These are phyloP conservation scores for Solanum verrucosum DNA, from an alignment of 257 asterid species.

Conservation along the genomic window DNA sequence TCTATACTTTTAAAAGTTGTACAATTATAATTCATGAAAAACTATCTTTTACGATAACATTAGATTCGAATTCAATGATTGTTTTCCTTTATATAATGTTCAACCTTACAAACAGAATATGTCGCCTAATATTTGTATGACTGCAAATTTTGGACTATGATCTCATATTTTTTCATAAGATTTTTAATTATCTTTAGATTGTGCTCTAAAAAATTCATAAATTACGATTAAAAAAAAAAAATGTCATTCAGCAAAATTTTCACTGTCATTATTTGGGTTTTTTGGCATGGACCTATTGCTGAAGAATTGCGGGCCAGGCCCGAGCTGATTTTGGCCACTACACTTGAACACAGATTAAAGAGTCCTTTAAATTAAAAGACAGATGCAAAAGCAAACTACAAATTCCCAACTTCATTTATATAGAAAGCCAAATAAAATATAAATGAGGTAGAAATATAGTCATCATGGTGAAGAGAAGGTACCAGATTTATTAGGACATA, in stretches of 20 bases:
- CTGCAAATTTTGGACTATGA: not conserved
- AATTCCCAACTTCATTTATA: not conserved
- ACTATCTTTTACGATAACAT: not conserved
- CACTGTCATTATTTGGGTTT: not conserved
- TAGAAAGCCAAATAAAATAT: not conserved
- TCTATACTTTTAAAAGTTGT: not conserved
- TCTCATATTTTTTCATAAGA: not conserved
- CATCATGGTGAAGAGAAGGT: not conserved
- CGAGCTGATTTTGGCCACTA: not conserved
- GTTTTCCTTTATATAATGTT: not conserved
- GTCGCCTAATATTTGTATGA: not conserved
- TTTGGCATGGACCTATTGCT: not conserved
- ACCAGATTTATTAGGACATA: not conserved
- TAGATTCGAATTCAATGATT: not conserved
- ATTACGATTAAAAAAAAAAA: not conserved
- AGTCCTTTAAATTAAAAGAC: not conserved
- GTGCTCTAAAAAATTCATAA: not conserved
- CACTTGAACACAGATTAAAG: not conserved
- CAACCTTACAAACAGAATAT: not conserved
- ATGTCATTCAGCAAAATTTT: not conserved
- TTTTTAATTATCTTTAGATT: not conserved
- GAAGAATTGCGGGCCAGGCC: not conserved
- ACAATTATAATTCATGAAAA: not conserved
- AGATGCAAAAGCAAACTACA: not conserved
- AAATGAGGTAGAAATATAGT: not conserved